Conservation (phyloP, 2,329 filamentous ascomycete species). For the Capronia americana region DNA sequence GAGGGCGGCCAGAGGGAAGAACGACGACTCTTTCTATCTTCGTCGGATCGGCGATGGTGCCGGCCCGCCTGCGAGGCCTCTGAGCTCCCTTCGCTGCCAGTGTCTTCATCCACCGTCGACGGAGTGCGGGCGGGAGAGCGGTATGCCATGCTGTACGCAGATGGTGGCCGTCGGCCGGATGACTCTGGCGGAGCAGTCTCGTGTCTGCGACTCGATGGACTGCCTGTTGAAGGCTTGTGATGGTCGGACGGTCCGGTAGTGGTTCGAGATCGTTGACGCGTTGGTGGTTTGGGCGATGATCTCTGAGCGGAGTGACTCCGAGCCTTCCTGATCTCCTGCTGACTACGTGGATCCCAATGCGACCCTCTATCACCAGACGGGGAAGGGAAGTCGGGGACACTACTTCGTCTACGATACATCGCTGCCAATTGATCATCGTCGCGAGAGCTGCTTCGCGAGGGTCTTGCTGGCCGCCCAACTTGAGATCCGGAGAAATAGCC, state of each 20-base stretch:
- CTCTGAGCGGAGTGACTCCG: constrained; percentile 38
- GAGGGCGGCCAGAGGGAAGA: constrained; percentile 35
- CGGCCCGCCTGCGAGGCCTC: constrained; percentile 42
- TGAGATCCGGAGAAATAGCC: constrained; percentile 36
- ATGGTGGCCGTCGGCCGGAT: constrained; percentile 20
- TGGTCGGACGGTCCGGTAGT: constrained; percentile 18
- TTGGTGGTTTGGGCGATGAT: constrained; percentile 21
- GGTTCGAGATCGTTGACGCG: constrained; percentile 36
- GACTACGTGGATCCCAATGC: constrained; percentile 27
- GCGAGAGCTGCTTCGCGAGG: constrained; percentile 31
- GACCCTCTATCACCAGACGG: constrained; percentile 32
- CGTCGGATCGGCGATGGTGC: constrained; percentile 30
- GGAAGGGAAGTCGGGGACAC: constrained; percentile 38
- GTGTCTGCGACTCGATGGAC: constrained; percentile 23
- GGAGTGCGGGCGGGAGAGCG: constrained; percentile 33
- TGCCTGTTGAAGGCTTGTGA: constrained; percentile 18
- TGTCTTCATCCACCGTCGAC: constrained; percentile 35
- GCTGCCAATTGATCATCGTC: constrained; percentile 33
- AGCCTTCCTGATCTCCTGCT: constrained; percentile 26
- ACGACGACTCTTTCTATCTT: constrained; percentile 33
- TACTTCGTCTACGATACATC: constrained; percentile 34
- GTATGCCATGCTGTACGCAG: constrained; percentile 27
- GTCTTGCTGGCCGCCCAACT: constrained; percentile 19
- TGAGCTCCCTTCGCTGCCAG: constrained; percentile 42
- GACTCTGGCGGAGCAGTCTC: constrained; percentile 21